Conservation (phyloP, 1,284 basidiomycete genomes). For the Boletellus sp. region DNA sequence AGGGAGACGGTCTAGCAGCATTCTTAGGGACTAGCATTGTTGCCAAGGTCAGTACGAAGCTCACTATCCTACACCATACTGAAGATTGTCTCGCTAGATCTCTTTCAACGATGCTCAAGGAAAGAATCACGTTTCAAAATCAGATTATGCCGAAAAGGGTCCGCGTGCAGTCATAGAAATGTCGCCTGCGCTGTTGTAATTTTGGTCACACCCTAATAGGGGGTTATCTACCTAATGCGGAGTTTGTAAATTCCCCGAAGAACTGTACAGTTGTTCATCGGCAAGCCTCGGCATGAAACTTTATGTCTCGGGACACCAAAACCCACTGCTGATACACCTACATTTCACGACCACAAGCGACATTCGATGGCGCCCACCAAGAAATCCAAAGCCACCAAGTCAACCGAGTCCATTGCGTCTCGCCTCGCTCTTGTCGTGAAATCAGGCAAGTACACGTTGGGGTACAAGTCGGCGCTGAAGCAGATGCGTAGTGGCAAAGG, state of each 20-base stretch:
- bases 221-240: conserved; percentile 15
- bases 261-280: conserved; percentile 31
- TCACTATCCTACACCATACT: conserved; percentile 6
- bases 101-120: conserved; percentile 62
- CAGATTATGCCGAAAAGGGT: conserved; percentile 69
- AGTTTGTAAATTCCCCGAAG: conserved; percentile 7
- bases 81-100: conserved; percentile 27
- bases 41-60: conserved; percentile 62
- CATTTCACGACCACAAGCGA: conserved; percentile 23
- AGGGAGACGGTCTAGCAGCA: conserved; percentile 77
- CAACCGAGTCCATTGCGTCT: conserved; percentile 92
- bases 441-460: conserved; percentile 90
- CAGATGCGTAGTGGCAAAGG: conserved; percentile 98
- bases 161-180: conserved; percentile 71
- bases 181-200: conserved; percentile 65
- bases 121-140: conserved; percentile 72
- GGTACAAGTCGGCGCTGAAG: conserved; percentile 97
- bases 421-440: conserved; percentile 98
- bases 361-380: conserved; percentile 85
- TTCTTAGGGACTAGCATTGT: conserved; percentile 87
- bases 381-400: conserved; percentile 91
- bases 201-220: not conserved
- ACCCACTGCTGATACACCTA: too few relatives aligned
- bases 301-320: conserved; percentile 7
- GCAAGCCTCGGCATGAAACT: conserved; percentile 12